A percentile compares a stretch with the other conserved stretches of the same genome.
Conservation (phyloP, 2,329 filamentous ascomycete genomes). For the Chaetomiaceae sp. region DNA sequence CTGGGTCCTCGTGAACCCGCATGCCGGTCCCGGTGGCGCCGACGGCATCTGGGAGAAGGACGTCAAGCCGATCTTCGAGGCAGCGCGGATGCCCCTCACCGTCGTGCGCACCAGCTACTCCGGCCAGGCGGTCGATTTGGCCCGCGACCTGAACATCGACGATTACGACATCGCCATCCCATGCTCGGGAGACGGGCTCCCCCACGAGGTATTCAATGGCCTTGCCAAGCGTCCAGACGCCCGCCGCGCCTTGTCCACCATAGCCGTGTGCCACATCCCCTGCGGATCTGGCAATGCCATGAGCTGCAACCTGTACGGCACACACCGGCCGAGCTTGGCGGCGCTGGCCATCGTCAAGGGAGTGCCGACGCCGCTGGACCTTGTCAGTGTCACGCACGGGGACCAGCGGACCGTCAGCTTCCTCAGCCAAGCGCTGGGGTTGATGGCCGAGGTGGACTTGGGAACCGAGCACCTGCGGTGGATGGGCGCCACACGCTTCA, state of each 20-base stretch:
- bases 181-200: slow-evolving; percentile 86
- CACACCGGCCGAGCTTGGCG: slow-evolving; percentile 65
- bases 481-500: slow-evolving; percentile 86
- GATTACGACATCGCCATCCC: slow-evolving; percentile 79
- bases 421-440: slow-evolving; percentile 81
- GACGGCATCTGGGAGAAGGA: slow-evolving; percentile 66
- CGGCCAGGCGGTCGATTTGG: slow-evolving; percentile 75
- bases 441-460: slow-evolving; percentile 84
- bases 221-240: slow-evolving; percentile 73
- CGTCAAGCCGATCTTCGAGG: slow-evolving; percentile 75
- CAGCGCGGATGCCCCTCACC: slow-evolving; percentile 71
- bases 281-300: slow-evolving; percentile 94
- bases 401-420: slow-evolving; percentile 72
- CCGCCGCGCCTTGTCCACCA: slow-evolving; percentile 61
- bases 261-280: slow-evolving; percentile 82
- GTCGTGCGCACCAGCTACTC: slow-evolving; percentile 63
- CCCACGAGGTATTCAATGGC: slow-evolving; percentile 93
- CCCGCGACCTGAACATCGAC: slow-evolving; percentile 67
- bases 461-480: slow-evolving; percentile 86
- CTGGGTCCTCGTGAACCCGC: slow-evolving; percentile 86
- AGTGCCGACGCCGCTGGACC: slow-evolving; percentile 72
- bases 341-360: slow-evolving; percentile 85
- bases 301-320: slow-evolving; percentile 83
- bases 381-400: slow-evolving; percentile 83
- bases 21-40: slow-evolving; percentile 75